Evolutionary conservation across 2,329 filamentous ascomycete species (phyloP).

Genomic region (Xylariaceae sp.): DNA sequence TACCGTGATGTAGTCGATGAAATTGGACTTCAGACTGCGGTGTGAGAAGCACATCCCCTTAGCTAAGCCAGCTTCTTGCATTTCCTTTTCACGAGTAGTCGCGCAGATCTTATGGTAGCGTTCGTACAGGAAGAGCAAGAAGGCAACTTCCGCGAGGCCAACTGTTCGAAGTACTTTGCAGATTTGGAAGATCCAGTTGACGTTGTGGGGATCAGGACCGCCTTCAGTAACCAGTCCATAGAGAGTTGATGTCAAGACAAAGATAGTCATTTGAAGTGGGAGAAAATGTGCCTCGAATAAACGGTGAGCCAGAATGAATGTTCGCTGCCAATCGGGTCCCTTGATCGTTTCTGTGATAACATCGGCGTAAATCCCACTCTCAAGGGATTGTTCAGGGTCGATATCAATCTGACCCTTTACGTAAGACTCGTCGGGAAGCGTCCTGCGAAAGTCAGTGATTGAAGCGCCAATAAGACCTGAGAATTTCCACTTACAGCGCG

Average conservation of each 20-base stretch:
- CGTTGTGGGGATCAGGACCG: slow-evolving; percentile 46
- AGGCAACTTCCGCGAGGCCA: slow-evolving; percentile 59
- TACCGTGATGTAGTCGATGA: slow-evolving; percentile 60
- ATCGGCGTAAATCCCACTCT: slow-evolving; percentile 53
- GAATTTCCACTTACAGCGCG: slow-evolving; percentile 33
- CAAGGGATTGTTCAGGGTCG: slow-evolving; percentile 37
- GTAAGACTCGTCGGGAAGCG: slow-evolving; percentile 43
- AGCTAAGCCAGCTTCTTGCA: slow-evolving; percentile 60
- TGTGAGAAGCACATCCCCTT: slow-evolving; percentile 64
- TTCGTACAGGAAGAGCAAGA: slow-evolving; percentile 65
- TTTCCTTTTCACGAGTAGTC: slow-evolving; percentile 58
- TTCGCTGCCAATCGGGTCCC: slow-evolving; percentile 51
- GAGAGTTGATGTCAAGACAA: slow-evolving; percentile 59
- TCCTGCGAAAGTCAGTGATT: slow-evolving; percentile 27
- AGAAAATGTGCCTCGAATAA: slow-evolving; percentile 74
- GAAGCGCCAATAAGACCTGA: not conserved
- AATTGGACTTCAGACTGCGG: slow-evolving; percentile 52
- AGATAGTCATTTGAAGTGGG: slow-evolving; percentile 62
- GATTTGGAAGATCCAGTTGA: slow-evolving; percentile 57
- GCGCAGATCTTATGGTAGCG: slow-evolving; percentile 62
- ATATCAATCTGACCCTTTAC: slow-evolving; percentile 42
- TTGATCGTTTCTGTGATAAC: slow-evolving; percentile 49
- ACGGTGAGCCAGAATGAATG: slow-evolving; percentile 58
- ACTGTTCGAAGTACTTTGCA: slow-evolving; percentile 57
- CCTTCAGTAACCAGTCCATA: slow-evolving; percentile 54